These are phyloP conservation scores for Arthrobotrys megalospora DNA, from an alignment of 2,329 filamentous ascomycete genomes.

Conservation along the genomic window DNA sequence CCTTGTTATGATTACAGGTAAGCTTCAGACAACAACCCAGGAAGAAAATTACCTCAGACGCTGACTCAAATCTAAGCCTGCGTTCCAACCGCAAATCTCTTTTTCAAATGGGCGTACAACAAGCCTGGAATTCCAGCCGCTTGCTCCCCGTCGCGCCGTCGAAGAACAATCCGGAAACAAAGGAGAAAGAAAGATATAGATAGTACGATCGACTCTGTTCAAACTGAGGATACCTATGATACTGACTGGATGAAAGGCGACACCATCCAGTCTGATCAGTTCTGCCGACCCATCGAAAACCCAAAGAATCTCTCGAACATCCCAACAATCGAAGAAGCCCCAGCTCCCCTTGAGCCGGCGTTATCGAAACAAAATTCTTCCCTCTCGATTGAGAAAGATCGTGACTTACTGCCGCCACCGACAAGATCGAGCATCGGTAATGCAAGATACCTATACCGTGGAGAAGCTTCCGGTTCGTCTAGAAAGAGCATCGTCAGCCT, in stretches of 20 bases:
- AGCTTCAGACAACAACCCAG: background rate
- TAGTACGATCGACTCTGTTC: slow-evolving; percentile 47
- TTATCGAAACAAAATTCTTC: slow-evolving; percentile 24
- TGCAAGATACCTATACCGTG: slow-evolving; percentile 17
- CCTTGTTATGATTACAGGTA: slow-evolving; percentile 50
- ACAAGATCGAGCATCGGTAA: slow-evolving; percentile 29
- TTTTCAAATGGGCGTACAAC: slow-evolving; percentile 60
- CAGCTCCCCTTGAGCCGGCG: slow-evolving; percentile 5
- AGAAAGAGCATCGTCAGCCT: slow-evolving; percentile 49
- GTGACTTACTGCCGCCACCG: slow-evolving; percentile 1
- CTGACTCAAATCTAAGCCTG: slow-evolving; percentile 32
- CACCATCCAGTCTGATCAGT: slow-evolving; percentile 44
- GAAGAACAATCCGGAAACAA: slow-evolving; percentile 40
- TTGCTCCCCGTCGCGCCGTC: background rate
- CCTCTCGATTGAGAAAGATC: slow-evolving; percentile 24
- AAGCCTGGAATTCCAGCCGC: slow-evolving; percentile 46
- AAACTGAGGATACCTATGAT: slow-evolving; percentile 53
- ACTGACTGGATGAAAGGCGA: slow-evolving; percentile 51
- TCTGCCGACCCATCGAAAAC: slow-evolving; percentile 14
- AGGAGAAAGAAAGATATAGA: slow-evolving; percentile 29
- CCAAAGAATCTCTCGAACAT: slow-evolving; percentile 21
- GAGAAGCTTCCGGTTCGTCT: slow-evolving; percentile 26
- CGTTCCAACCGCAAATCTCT: slow-evolving; percentile 49
- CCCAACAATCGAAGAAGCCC: slow-evolving; percentile 18
- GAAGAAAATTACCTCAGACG: background rate